These are phyloP conservation scores for Ramalina intermedia DNA, from an alignment of 495 filamentous ascomycete species.

Conservation along the genomic window DNA sequence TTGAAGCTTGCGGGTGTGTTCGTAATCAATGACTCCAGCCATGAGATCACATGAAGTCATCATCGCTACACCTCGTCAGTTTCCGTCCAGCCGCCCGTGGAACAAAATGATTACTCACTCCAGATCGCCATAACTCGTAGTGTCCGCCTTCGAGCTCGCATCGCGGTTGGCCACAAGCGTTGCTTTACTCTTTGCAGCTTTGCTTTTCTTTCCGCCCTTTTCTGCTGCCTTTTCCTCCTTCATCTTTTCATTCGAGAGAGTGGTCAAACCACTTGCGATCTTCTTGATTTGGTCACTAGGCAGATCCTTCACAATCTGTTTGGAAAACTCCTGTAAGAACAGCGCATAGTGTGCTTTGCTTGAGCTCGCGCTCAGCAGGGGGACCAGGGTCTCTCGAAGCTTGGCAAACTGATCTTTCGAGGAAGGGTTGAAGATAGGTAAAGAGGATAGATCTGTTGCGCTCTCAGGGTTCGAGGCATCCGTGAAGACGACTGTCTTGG, in stretches of 20 bases:
- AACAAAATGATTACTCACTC: conserved; percentile 40
- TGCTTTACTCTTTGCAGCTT: conserved; percentile 88
- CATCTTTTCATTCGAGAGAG: conserved; percentile 93
- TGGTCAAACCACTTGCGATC: conserved; percentile 68
- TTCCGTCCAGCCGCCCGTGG: neutral
- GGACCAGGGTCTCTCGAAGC: conserved; percentile 58
- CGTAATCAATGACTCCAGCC: too few species aligned
- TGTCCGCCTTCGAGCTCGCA: conserved; percentile 46
- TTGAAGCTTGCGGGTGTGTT: too few species aligned
- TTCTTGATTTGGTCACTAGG: conserved; percentile 90
- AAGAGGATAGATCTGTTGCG: conserved; percentile 60
- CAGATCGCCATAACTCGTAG: conserved; percentile 57
- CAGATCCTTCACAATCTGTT: conserved; percentile 76
- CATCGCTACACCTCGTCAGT: conserved; percentile 23
- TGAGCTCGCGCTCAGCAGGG: conserved; percentile 53
- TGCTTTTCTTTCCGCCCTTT: conserved; percentile 91
- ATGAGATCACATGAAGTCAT: conserved; percentile 53
- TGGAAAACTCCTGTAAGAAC: conserved; percentile 82
- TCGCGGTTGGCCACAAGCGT: conserved; percentile 59
- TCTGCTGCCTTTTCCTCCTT: conserved; percentile 93
- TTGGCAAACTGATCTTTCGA: conserved; percentile 73
- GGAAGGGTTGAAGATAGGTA: conserved; percentile 77
- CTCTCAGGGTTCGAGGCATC: conserved; percentile 59
- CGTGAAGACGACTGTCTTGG: conserved; percentile 48
- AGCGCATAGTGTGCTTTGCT: conserved; percentile 84